Evolutionary conservation across 441 rosid species (phyloP).

Genomic region (Omphalea diandra): DNA sequence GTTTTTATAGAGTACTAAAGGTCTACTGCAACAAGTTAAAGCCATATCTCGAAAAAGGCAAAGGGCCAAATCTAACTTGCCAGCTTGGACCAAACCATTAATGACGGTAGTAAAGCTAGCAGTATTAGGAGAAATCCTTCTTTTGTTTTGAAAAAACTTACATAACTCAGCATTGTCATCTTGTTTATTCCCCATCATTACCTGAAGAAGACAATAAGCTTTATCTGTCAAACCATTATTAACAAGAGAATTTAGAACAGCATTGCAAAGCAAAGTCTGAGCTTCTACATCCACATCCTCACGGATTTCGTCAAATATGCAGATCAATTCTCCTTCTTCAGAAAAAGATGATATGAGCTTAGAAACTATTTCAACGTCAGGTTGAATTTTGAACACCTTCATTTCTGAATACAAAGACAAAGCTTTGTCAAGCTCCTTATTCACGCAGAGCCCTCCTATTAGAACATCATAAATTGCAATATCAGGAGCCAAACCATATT

Average conservation of each 20-base stretch:
- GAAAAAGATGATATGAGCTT: constrained; percentile 61
- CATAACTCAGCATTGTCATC: constrained; percentile 28
- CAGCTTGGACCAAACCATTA: constrained; percentile 44
- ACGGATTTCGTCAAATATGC: constrained; percentile 39
- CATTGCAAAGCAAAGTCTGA: constrained; percentile 50
- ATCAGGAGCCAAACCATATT: constrained; percentile 50
- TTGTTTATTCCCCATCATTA: constrained; percentile 34
- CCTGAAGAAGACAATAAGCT: constrained; percentile 51
- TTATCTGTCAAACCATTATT: constrained; percentile 39
- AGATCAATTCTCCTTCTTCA: constrained; percentile 42
- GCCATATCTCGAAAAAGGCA: constrained; percentile 54
- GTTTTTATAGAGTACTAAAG: constrained; percentile 50
- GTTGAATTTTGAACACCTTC: constrained; percentile 47
- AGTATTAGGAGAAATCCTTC: constrained; percentile 41
- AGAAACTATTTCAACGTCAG: constrained; percentile 55
- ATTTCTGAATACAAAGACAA: constrained; percentile 58
- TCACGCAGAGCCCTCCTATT: constrained; percentile 63
- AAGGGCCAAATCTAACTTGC: constrained; percentile 58
- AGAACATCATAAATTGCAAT: constrained; percentile 69
- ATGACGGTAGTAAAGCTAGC: constrained; percentile 52
- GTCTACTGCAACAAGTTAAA: constrained; percentile 38
- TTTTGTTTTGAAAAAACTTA: constrained; percentile 37
- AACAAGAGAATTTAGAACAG: constrained; percentile 43
- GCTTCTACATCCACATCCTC: constrained; percentile 46
- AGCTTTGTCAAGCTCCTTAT: constrained; percentile 55